phyloP scores from a whole-genome alignment of 2,329 filamentous ascomycete genomes.

The Colletotrichum euphorbiae region DNA sequence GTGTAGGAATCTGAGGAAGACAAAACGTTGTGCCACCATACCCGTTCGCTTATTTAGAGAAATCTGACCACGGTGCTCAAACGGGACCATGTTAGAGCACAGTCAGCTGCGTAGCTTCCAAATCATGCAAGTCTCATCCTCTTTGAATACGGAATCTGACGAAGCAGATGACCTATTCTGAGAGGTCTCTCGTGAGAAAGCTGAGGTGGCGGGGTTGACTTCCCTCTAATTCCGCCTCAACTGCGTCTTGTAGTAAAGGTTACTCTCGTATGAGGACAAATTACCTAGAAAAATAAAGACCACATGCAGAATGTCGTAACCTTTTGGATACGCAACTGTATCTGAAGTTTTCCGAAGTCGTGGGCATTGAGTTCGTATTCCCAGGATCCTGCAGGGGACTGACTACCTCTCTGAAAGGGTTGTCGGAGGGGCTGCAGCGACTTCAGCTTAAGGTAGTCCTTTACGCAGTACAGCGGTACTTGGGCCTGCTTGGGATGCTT shows the following conservation, averaged over 20 bases:
- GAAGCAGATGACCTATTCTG: conserved; percentile 11
- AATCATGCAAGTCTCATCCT: neutral
- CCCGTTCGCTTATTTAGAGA: conserved; percentile 11
- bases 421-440: conserved; percentile 19
- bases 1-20: conserved; percentile 24
- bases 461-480: conserved; percentile 17
- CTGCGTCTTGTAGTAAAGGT: neutral
- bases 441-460: conserved; percentile 28
- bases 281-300: neutral
- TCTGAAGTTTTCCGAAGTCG: conserved; percentile 12
- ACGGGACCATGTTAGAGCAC: conserved; percentile 23
- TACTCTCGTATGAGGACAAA: neutral
- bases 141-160: neutral
- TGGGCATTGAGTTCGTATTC: conserved; percentile 31
- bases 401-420: conserved; percentile 18
- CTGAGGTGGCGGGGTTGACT: neutral
- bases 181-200: conserved; percentile 12
- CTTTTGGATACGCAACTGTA: neutral
- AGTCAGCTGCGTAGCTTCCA: conserved; percentile 33
- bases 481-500: no score
- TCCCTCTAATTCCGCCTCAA: neutral
- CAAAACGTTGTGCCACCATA: conserved; percentile 22
- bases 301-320: neutral
- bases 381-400: conserved; percentile 16
- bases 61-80: conserved; percentile 11